phyloP scores from a whole-genome alignment of 306 rosid genomes.

The Myrica gale region DNA sequence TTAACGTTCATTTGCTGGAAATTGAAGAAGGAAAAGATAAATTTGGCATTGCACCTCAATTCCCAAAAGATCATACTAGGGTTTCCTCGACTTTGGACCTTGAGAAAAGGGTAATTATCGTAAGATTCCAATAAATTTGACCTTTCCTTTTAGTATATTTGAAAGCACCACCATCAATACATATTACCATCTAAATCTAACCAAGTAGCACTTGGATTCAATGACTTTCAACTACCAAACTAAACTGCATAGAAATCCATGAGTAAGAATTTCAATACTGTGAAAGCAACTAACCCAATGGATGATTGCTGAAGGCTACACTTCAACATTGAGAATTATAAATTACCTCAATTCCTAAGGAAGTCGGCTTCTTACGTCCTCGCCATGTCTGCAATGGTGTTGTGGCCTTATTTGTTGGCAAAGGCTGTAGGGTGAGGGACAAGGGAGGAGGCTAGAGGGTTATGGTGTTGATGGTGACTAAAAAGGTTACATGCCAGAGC shows the following conservation, averaged over 20 bases:
- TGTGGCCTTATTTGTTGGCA: background rate
- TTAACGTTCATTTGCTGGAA: background rate
- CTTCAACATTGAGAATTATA: background rate
- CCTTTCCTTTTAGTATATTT: too few relatives aligned
- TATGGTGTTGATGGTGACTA: background rate
- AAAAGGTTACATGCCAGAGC: background rate
- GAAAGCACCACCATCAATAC: background rate
- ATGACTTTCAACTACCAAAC: background rate
- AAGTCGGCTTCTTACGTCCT: background rate
- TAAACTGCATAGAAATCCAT: too few relatives aligned
- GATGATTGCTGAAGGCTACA: background rate
- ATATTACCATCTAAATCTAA: background rate
- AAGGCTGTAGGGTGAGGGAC: background rate
- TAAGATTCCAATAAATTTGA: too few relatives aligned
- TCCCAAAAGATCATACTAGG: background rate
- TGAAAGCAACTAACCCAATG: background rate
- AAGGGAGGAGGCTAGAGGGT: background rate
- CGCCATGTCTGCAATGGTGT: background rate
- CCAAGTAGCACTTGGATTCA: background rate
- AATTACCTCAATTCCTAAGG: background rate
- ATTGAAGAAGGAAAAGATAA: background rate
- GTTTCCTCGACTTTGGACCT: background rate
- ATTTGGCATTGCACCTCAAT: background rate
- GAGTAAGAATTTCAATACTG: too few relatives aligned
- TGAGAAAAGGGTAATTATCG: background rate